Percentiles rank a stretch among this genome's conserved stretches.
phyloP scores from a whole-genome alignment of 2,329 filamentous ascomycete species.

The Alternaria consortialis region DNA sequence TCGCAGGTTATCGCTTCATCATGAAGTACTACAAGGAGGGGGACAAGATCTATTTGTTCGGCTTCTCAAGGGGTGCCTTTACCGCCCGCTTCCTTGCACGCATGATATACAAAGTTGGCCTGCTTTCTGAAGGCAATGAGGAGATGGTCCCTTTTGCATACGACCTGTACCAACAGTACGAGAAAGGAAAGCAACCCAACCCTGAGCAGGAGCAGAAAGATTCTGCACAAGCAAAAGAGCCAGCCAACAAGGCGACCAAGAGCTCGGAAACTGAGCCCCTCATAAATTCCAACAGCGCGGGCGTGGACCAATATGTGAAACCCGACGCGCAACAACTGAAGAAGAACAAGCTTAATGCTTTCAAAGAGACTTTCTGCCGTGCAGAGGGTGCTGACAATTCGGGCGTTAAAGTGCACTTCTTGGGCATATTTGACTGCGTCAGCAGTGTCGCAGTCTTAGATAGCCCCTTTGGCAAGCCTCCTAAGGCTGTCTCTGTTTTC shows the following conservation, averaged over 20 bases:
- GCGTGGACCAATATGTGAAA: neutral
- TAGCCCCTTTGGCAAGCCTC: conserved; percentile 51
- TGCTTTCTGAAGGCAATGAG: conserved; percentile 33
- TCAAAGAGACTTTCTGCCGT: conserved; percentile 57
- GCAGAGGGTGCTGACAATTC: conserved; percentile 19
- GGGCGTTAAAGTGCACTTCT: conserved; percentile 53
- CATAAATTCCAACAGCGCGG: neutral
- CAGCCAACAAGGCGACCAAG: neutral
- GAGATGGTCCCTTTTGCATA: conserved; percentile 33
- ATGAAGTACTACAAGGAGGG: conserved; percentile 44
- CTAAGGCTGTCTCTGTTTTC: conserved; percentile 41
- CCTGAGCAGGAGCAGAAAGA: conserved; percentile 50
- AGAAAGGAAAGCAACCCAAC: conserved; percentile 15
- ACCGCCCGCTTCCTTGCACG: conserved; percentile 46
- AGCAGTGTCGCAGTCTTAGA: conserved; percentile 54
- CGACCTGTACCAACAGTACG: conserved; percentile 17
- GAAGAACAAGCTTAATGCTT: conserved; percentile 48
- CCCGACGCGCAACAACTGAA: conserved; percentile 18
- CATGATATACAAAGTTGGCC: conserved; percentile 36
- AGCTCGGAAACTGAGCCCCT: conserved; percentile 24
- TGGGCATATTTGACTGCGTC: conserved; percentile 56
- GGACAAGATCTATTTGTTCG: conserved; percentile 48
- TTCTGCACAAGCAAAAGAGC: conserved; percentile 21
- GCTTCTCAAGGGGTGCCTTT: conserved; percentile 47
- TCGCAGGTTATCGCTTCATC: conserved; percentile 43